phyloP scores from a whole-genome alignment of 2,329 filamentous ascomycete genomes.

The Helotiales sp. region DNA sequence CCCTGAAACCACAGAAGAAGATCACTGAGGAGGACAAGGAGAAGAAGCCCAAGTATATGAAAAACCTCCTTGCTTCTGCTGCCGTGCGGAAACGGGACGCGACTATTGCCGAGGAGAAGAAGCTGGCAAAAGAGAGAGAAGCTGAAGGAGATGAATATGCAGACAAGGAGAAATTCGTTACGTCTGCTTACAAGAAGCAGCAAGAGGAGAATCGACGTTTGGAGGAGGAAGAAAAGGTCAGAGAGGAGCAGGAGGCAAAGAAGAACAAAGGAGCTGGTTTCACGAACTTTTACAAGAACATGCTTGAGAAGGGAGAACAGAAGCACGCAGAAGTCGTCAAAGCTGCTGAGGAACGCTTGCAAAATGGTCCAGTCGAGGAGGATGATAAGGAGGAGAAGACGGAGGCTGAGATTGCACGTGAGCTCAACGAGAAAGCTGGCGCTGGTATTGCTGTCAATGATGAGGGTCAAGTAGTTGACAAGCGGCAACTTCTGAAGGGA shows the following conservation, averaged over 20 bases:
- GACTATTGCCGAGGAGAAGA: conserved; percentile 76
- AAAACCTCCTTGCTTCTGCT: conserved; percentile 69
- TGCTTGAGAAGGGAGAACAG: conserved; percentile 70
- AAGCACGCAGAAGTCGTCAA: conserved; percentile 69
- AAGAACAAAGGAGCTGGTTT: conserved; percentile 70
- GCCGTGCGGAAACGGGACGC: conserved; percentile 77
- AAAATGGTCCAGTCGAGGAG: conserved; percentile 42
- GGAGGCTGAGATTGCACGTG: conserved; percentile 64
- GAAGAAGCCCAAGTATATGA: conserved; percentile 77
- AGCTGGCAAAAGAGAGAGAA: conserved; percentile 74
- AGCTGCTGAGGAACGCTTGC: conserved; percentile 59
- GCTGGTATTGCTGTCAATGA: conserved; percentile 71
- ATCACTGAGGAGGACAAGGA: conserved; percentile 54
- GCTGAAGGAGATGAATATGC: conserved; percentile 79
- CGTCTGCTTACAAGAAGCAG: conserved; percentile 77
- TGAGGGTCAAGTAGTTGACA: conserved; percentile 81
- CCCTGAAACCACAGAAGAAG: conserved; percentile 65
- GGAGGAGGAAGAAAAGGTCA: conserved; percentile 69
- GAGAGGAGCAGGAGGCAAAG: conserved; percentile 64
- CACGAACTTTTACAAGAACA: conserved; percentile 74
- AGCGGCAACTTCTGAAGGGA: conserved; percentile 73
- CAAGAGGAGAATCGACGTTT: conserved; percentile 71
- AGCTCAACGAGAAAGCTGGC: conserved; percentile 61
- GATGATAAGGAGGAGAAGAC: conserved; percentile 48
- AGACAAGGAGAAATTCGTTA: conserved; percentile 85